A percentile compares a stretch with the other conserved stretches of the same genome.
phyloP scores from a whole-genome alignment of 2,329 filamentous ascomycete species.

The Scedosporium aurantiacum region DNA sequence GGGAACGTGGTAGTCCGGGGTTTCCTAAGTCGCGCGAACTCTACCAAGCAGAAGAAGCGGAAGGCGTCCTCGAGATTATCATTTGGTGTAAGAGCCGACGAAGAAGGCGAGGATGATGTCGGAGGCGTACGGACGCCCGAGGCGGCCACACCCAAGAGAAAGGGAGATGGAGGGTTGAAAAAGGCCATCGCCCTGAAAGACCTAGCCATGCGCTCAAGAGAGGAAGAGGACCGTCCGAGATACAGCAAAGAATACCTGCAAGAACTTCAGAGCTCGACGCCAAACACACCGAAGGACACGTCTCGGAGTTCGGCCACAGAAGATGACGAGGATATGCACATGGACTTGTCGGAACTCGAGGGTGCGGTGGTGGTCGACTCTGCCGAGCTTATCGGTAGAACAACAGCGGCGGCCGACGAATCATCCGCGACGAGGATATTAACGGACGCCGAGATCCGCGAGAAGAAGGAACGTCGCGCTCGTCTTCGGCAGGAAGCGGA shows the following conservation, averaged over 20 bases:
- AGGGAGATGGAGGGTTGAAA: conserved; percentile 43
- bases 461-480: conserved; percentile 83
- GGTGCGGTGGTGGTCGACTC: conserved; percentile 54
- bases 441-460: conserved; percentile 73
- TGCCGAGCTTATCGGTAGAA: conserved; percentile 13
- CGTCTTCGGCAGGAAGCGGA: conserved; percentile 59
- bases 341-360: conserved; percentile 51
- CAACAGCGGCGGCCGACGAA: conserved; percentile 15
- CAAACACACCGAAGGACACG: conserved; percentile 52
- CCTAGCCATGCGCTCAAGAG: conserved; percentile 45
- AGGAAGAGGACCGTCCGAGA: conserved; percentile 55
- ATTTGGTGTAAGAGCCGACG: conserved; percentile 54
- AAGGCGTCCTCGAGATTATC: conserved; percentile 57
- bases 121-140: conserved; percentile 31
- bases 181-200: conserved; percentile 38
- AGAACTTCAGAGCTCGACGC: conserved; percentile 76
- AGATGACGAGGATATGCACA: conserved; percentile 35
- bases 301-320: conserved; percentile 18
- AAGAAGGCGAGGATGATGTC: conserved; percentile 33
- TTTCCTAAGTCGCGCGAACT: conserved; percentile 32
- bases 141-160: conserved; percentile 54
- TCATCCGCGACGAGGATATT: conserved; percentile 45
- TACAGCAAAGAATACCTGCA: conserved; percentile 83
- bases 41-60: conserved; percentile 57
- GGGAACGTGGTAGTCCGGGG: conserved; percentile 40